These are phyloP conservation scores for Aureobasidium zeae DNA, from an alignment of 2,329 filamentous ascomycete species.

Conservation along the genomic window DNA sequence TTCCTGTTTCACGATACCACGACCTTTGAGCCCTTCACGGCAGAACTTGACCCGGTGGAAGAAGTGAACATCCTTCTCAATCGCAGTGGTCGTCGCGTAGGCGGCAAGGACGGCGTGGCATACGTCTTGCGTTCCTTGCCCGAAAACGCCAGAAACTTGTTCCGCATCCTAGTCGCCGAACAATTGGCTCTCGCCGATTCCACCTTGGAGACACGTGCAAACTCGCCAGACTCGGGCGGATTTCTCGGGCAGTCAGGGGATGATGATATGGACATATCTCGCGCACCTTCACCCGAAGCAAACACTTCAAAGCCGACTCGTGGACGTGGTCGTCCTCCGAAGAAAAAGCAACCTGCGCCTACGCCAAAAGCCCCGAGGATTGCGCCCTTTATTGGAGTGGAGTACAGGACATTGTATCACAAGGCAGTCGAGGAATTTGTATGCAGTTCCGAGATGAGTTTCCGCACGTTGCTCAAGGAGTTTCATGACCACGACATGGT, in stretches of 20 bases:
- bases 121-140: slow-evolving; percentile 86
- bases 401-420: slow-evolving; percentile 86
- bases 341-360: slow-evolving; percentile 5
- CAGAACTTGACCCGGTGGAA: slow-evolving; percentile 77
- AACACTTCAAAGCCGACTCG: slow-evolving; percentile 23
- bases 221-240: slow-evolving; percentile 2
- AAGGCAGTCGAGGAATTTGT: slow-evolving; percentile 96
- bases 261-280: slow-evolving; percentile 20
- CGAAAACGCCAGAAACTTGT: slow-evolving; percentile 83
- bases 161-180: slow-evolving; percentile 75
- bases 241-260: slow-evolving; percentile 13
- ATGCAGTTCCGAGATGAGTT: slow-evolving; percentile 91
- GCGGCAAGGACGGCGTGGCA: slow-evolving; percentile 81
- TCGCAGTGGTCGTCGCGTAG: slow-evolving; percentile 66
- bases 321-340: slow-evolving; percentile 17
- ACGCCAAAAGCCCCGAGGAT: slow-evolving; percentile 1
- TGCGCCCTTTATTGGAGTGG: slow-evolving; percentile 53
- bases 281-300: no score
- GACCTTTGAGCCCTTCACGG: slow-evolving; percentile 66
- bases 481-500: slow-evolving; percentile 99
- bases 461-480: slow-evolving; percentile 88
- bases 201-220: slow-evolving; percentile 23
- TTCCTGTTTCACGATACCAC: slow-evolving; percentile 92
- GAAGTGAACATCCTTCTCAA: slow-evolving; percentile 82
- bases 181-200: slow-evolving; percentile 59